phyloP scores from a whole-genome alignment of 331 rosid genomes.

The Rhamnella rubrinervis region DNA sequence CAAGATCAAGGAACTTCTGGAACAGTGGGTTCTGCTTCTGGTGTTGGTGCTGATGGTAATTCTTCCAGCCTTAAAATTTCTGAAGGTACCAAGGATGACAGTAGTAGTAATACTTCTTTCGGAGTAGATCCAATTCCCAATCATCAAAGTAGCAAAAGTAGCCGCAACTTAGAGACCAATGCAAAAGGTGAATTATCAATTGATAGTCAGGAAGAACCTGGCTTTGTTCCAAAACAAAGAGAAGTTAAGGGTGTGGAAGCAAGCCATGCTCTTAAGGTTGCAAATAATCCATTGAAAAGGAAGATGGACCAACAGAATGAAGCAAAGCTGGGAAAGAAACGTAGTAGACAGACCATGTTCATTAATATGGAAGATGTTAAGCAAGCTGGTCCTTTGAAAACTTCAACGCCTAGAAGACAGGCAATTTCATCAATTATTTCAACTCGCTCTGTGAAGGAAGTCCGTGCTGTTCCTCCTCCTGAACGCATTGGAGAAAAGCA shows the following conservation, averaged over 20 bases:
- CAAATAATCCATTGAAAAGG: slow-evolving; percentile 81
- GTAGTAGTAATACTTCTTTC: slow-evolving; percentile 40
- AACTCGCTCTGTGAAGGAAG: slow-evolving; percentile 73
- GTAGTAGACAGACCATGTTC: slow-evolving; percentile 90
- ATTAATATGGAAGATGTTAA: slow-evolving; percentile 96
- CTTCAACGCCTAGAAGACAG: slow-evolving; percentile 93
- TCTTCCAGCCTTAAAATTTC: slow-evolving; percentile 41
- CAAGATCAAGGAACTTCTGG: slow-evolving; percentile 46
- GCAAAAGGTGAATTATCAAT: slow-evolving; percentile 51
- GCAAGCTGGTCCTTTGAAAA: slow-evolving; percentile 87
- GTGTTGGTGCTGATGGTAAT: slow-evolving; percentile 39
- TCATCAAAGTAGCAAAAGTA: slow-evolving; percentile 48
- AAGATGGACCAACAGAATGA: slow-evolving; percentile 82
- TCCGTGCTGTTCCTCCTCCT: slow-evolving; percentile 47
- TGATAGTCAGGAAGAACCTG: slow-evolving; percentile 64
- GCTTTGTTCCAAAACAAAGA: slow-evolving; percentile 58
- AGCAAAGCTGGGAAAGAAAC: slow-evolving; percentile 95
- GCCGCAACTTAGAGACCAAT: slow-evolving; percentile 55
- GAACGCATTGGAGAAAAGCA: slow-evolving; percentile 67
- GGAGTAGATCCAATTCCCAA: slow-evolving; percentile 45
- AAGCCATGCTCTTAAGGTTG: slow-evolving; percentile 71
- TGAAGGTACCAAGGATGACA: slow-evolving; percentile 45
- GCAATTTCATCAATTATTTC: slow-evolving; percentile 54
- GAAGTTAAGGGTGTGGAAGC: slow-evolving; percentile 89
- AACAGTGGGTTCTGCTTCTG: slow-evolving; percentile 36